A percentile compares a stretch with the other conserved stretches of the same genome.
Conservation (phyloP, 352 stramenopile genomes). For the Globisporangium polare region DNA sequence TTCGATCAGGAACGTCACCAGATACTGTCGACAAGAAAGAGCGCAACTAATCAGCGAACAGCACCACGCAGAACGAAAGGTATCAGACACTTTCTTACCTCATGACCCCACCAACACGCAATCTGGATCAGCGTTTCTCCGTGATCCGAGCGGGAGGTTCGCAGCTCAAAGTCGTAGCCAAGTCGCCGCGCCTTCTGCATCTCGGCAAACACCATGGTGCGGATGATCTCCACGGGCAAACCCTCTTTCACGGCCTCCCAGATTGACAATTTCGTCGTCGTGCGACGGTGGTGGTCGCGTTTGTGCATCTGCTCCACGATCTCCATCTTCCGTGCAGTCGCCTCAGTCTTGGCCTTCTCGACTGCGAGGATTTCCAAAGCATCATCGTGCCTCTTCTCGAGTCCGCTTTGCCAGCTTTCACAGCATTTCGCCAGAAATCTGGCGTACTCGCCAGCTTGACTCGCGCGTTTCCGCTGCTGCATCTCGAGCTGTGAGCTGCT, state of each 20-base stretch:
- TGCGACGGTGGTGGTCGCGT: conserved; percentile 21
- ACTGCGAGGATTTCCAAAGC: not conserved
- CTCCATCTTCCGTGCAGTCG: conserved; percentile 9
- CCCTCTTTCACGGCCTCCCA: conserved; percentile 68
- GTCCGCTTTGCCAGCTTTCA: conserved; percentile 36
- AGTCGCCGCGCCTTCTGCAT: conserved; percentile 60
- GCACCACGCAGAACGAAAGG: not conserved
- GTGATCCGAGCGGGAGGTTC: conserved; percentile 39
- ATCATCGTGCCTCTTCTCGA: conserved; percentile 34
- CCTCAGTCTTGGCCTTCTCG: conserved; percentile 13
- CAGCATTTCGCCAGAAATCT: conserved; percentile 30
- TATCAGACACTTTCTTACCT: conserved; percentile 17
- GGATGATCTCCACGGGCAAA: conserved; percentile 38
- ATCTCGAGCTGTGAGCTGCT: conserved; percentile 20
- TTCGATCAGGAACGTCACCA: conserved; percentile 54
- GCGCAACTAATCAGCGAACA: not conserved
- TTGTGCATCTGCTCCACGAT: conserved; percentile 18
- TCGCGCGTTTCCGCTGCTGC: conserved; percentile 10
- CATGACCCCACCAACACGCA: conserved; percentile 66
- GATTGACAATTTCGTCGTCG: conserved; percentile 47
- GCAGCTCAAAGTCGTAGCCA: conserved; percentile 53
- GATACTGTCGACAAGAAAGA: conserved; percentile 22
- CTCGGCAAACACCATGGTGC: conserved; percentile 48
- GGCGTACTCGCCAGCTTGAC: conserved; percentile 22
- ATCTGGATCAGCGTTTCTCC: conserved; percentile 65